Percentiles rank a stretch among this genome's conserved stretches.
Conservation (phyloP, 371 early-diverging fungal species). For the Mucor velutinosus region DNA sequence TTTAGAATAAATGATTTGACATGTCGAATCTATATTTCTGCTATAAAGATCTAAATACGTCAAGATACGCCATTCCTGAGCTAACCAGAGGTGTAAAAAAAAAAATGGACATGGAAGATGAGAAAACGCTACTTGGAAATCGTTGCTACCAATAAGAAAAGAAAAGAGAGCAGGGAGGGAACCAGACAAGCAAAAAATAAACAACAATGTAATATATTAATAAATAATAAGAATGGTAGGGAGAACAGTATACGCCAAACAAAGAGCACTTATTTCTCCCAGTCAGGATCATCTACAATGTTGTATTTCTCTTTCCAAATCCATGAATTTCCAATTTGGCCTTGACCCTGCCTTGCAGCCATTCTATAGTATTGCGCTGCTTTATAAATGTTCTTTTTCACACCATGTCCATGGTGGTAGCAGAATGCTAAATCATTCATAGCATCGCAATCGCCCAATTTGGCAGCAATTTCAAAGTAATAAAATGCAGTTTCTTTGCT, state of each 20-base stretch:
- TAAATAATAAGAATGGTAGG: neutral
- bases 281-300: conserved; percentile 3
- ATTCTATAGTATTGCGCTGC: conserved; percentile 86
- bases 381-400: conserved; percentile 72
- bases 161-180: neutral
- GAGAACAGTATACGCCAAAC: neutral
- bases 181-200: neutral
- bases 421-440: conserved; percentile 80
- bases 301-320: conserved; percentile 51
- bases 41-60: neutral
- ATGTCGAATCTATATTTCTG: neutral
- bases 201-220: neutral
- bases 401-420: conserved; percentile 77
- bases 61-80: neutral
- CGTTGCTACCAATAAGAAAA: neutral
- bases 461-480: conserved; percentile 87
- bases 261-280: neutral
- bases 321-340: conserved; percentile 87
- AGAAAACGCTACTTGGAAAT: neutral
- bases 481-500: conserved; percentile 83
- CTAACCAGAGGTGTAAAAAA: neutral
- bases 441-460: conserved; percentile 83
- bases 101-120: neutral
- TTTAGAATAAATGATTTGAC: neutral
- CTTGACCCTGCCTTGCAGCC: conserved; percentile 81